Base-by-base conservation (phyloP, 257 asterid species). In the Haberlea rhodopensis region DNA sequence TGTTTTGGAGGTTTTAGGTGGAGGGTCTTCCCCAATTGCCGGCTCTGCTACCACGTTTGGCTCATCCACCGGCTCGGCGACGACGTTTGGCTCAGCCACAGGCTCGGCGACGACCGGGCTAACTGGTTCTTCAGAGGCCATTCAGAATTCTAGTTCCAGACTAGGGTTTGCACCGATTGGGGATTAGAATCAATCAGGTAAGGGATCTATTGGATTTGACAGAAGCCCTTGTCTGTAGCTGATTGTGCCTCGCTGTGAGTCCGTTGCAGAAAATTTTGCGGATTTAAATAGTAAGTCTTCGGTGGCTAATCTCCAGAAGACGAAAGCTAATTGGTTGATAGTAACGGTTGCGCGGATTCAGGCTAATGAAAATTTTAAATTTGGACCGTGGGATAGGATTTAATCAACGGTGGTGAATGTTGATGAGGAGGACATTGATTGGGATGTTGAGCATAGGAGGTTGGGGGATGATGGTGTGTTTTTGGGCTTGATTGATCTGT, bases 401-500 rank as follows among this genome's bases (percentile, higher is more conserved):
- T 76, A 29, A 81, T 79, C 79, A 8, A 77, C 81, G 81, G 84
- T 56, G 0, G 6, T 2, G 13, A 31, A 53, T 31, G 4, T 1
- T 34, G 63, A 67, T 23, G 74, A 22, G 28, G 29, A 10, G 29
- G 72, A 40, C 81, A 2, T 55, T 77, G 83, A 73, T 80, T 76
- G 73, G 73, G 67, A 67, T 51, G 70, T 57, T 23, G 16, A 26
- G 55, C 5, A 29, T 57, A 48, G 65, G 18, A 55, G 23, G 57
- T 56, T 40, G 23, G 46, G 59, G 53, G 0, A 0, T 4, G 21
- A 40, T 58, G 72, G 67, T 91, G 98, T 91, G 95, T 78, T 91
- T 91, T 75, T 84, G 6, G 73, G 76, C 76, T 75, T 28, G 69
- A 80, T 82, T 84, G 22, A 67, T 67, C 2, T 40, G 53, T 16